These are phyloP conservation scores for Xylariales sp. DNA, from an alignment of 2,329 filamentous ascomycete species.

Conservation along the genomic window DNA sequence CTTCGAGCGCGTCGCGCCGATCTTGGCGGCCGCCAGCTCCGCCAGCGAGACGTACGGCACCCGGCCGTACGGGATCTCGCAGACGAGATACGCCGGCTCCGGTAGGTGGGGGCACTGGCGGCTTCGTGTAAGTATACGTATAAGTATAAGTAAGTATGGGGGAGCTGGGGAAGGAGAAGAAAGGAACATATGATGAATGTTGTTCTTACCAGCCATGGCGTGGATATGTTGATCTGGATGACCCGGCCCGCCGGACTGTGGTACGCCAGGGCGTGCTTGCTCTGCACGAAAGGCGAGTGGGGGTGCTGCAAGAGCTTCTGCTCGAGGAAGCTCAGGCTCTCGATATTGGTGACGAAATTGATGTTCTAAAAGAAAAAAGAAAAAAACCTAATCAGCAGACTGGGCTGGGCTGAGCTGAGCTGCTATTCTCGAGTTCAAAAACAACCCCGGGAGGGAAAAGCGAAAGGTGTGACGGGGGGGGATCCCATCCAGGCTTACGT, in stretches of 20 bases:
- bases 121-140: conserved; percentile 5
- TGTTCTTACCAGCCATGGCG: conserved; percentile 45
- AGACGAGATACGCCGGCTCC: conserved; percentile 36
- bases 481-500: conserved; percentile 37
- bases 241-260: conserved; percentile 36
- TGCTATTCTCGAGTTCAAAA: no score
- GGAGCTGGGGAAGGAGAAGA: not conserved
- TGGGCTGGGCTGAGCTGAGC: no score
- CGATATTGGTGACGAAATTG: conserved; percentile 45
- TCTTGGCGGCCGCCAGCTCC: conserved; percentile 45
- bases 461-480: not conserved
- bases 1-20: conserved; percentile 38
- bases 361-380: conserved; percentile 38
- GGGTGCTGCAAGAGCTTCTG: conserved; percentile 42
- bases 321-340: conserved; percentile 40
- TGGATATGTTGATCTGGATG: conserved; percentile 43
- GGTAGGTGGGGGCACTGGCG: conserved; percentile 43
- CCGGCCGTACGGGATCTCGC: conserved; percentile 39
- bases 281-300: conserved; percentile 41
- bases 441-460: not conserved
- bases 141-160: no score
- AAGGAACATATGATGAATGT: conserved; percentile 13
- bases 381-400: not conserved
- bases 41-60: conserved; percentile 45
- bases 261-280: conserved; percentile 42